phyloP scores from a whole-genome alignment of 164 flowering plant species.

The Annona squamosa region DNA sequence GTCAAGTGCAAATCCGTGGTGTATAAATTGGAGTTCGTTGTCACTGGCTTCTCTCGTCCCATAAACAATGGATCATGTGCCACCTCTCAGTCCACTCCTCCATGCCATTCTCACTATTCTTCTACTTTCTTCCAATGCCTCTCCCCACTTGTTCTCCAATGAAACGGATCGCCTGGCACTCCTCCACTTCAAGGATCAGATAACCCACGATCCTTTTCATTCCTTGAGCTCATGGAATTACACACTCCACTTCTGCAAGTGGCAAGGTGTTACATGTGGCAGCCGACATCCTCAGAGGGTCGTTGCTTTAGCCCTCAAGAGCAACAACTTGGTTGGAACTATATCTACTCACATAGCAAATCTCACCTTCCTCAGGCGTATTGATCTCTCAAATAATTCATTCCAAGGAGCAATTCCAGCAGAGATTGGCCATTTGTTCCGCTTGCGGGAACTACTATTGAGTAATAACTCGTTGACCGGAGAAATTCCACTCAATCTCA shows the following conservation, averaged over 20 bases:
- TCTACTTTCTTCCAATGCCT: too few relatives aligned
- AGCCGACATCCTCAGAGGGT: constrained; percentile 19
- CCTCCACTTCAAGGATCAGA: too few relatives aligned
- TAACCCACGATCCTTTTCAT: too few relatives aligned
- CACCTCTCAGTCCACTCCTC: too few relatives aligned
- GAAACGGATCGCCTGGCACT: too few relatives aligned
- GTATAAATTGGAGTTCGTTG: too few relatives aligned
- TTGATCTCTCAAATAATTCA: constrained; percentile 28
- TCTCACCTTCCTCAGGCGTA: constrained; percentile 30
- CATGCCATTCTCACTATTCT: too few relatives aligned
- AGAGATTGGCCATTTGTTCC: constrained; percentile 23
- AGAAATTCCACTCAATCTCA: constrained; percentile 16
- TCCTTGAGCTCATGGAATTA: too few relatives aligned
- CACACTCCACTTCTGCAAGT: constrained; percentile 2
- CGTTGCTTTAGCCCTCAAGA: constrained; percentile 17
- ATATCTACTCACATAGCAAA: constrained; percentile 36
- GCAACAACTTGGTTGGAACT: constrained; percentile 17
- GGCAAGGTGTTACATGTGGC: constrained; percentile 14
- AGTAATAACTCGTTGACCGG: constrained; percentile 28
- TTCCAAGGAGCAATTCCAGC: constrained; percentile 27
- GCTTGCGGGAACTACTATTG: constrained; percentile 21
- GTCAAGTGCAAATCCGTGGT: too few relatives aligned
- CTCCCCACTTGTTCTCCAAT: too few relatives aligned
- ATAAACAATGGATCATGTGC: too few relatives aligned
- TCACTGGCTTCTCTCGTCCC: too few relatives aligned